These are phyloP conservation scores for Apiotrichum sp. DNA, from an alignment of 1,284 basidiomycete species.

Conservation along the genomic window DNA sequence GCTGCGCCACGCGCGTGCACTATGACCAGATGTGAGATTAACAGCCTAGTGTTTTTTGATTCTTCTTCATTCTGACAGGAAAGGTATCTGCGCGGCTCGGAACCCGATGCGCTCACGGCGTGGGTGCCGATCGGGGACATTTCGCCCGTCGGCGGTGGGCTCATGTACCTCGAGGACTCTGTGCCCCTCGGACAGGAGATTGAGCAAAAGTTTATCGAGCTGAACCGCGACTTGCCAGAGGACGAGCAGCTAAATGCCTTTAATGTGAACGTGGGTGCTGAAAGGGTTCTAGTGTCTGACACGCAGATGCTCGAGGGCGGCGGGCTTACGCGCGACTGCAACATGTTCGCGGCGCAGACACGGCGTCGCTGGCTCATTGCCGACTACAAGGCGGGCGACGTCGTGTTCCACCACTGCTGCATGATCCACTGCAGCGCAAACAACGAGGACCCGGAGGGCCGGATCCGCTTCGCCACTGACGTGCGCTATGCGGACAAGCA, in stretches of 20 bases:
- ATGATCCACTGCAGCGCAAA: constrained; percentile 8
- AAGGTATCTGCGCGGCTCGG: not conserved
- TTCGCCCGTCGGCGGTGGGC: constrained; percentile 20
- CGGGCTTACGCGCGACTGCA: constrained; percentile 7
- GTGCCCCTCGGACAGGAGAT: constrained; percentile 19
- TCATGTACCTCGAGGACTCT: constrained; percentile 29
- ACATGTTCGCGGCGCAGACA: not conserved
- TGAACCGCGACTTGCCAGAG: constrained; percentile 4
- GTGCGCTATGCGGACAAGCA: constrained; percentile 8
- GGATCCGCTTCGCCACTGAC: constrained; percentile 10
- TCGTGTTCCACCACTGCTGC: constrained; percentile 18
- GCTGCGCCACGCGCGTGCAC: constrained; percentile 12
- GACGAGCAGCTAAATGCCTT: constrained; percentile 25
- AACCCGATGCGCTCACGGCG: constrained; percentile 18
- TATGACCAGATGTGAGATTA: constrained; percentile 17
- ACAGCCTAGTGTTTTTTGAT: too few relatives aligned
- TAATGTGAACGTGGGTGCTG: constrained; percentile 23
- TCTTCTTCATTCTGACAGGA: too few relatives aligned
- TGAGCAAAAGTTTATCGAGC: constrained; percentile 20
- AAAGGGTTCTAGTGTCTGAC: not conserved
- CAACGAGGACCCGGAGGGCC: constrained; percentile 7
- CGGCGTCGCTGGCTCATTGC: constrained; percentile 14
- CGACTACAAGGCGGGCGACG: constrained; percentile 18
- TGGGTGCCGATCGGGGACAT: constrained; percentile 33
- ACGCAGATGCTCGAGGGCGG: constrained; percentile 11